Base-by-base conservation (phyloP, 176 grass and related monocot genomes). In the Oryza brachyantha region DNA sequence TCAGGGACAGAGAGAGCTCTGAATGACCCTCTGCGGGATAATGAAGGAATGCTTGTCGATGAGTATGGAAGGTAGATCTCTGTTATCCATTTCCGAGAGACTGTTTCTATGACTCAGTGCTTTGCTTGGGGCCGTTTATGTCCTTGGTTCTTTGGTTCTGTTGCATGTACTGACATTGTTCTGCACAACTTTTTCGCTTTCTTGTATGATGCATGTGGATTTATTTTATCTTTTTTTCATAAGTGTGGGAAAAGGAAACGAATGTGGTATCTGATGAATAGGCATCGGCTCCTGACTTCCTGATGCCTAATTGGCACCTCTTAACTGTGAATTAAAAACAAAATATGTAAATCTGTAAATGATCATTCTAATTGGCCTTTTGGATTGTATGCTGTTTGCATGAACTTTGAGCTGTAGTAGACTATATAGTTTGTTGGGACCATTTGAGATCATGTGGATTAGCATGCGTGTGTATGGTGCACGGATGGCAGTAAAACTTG, bases 11-110 rank as follows among this genome's bases (percentile, higher is more conserved):
- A 98, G 76, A 92, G 95, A 81, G 92, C 95, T 90, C 73, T 98
- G 32, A 94, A 98, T 81, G 95, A 98, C 75, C 95, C 95, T 67
- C 80, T 94, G 37, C 83, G 92, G 45, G 95, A 98, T 68, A 83
- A 94, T 31, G 95, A 98, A 71, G 95, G 90, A 75, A 93, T 98
- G 84, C 90, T 94, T 85, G 94, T 97, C 73, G 90, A 98, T 76
- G 95, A 98, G 63, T 98, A 98, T 87, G 95, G 95, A 86, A 98
- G 95, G 95, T 98, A 69, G 17, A 74, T 16, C 83, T 72, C 55
- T 81, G 28, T 73, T 79, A 59, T 60, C 24, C 5, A 66, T 43
- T 57, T 34, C 32, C 32, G 3, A 76, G 42, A 55, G 66, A 22
- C 12, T 12, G 31, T 79, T 78, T 78, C 4, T 61, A 74, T 10